Evolutionary conservation across 495 filamentous ascomycete genomes (phyloP).

Genomic region (Letharia lupina): DNA sequence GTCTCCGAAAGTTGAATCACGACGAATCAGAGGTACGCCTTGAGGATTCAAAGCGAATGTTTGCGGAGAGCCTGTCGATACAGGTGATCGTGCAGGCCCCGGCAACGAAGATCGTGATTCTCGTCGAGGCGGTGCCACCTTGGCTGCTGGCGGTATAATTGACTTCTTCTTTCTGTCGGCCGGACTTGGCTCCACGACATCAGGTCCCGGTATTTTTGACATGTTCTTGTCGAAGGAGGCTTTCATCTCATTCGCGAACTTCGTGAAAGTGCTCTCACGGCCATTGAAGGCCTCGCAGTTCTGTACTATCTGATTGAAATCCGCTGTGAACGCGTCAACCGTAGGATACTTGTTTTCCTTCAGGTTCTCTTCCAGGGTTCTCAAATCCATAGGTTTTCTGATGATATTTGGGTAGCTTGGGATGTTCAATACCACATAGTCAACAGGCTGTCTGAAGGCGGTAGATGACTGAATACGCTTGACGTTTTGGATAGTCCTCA

Average conservation of each 20-base stretch:
- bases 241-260: conserved; percentile 51
- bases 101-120: conserved; percentile 43
- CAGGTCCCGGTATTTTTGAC: conserved; percentile 40
- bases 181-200: conserved; percentile 43
- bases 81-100: conserved; percentile 29
- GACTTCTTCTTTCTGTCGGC: conserved; percentile 55
- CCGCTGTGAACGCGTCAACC: conserved; percentile 56
- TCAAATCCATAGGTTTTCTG: conserved; percentile 71
- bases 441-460: conserved; percentile 69
- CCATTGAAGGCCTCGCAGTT: conserved; percentile 83
- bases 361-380: conserved; percentile 71
- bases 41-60: conserved; percentile 78
- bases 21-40: conserved; percentile 84
- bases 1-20: conserved; percentile 68
- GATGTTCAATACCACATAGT: conserved; percentile 55
- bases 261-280: conserved; percentile 58
- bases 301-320: conserved; percentile 63
- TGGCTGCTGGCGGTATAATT: conserved; percentile 32
- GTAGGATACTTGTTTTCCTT: conserved; percentile 57
- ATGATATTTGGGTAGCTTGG: conserved; percentile 65
- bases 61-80: conserved; percentile 43
- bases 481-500: conserved; percentile 53
- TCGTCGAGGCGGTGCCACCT: conserved; percentile 44
- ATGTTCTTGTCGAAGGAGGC: conserved; percentile 54
- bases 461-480: conserved; percentile 72